phyloP scores from a whole-genome alignment of 176 grass and related monocot species.

The Bonia amplexicaulis region DNA sequence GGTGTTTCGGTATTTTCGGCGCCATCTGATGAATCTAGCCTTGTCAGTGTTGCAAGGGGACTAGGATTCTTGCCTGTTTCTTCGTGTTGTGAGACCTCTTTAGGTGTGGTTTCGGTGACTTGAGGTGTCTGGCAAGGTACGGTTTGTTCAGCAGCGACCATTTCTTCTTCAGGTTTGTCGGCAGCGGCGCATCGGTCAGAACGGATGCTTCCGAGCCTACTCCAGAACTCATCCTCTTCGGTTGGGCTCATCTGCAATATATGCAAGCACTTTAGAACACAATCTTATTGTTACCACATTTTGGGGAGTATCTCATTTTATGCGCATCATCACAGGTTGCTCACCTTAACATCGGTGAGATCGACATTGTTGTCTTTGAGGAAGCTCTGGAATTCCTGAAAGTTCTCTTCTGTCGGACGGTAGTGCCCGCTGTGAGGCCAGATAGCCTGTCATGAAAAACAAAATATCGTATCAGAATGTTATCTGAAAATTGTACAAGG shows the following conservation, averaged over 20 bases:
- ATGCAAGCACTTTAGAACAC: background rate
- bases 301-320: background rate
- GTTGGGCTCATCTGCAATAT: constrained; percentile 64
- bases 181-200: constrained; percentile 10
- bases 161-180: constrained; percentile 8
- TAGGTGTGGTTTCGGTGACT: background rate
- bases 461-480: background rate
- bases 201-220: constrained; percentile 45
- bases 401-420: constrained; percentile 84
- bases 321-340: background rate
- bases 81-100: background rate
- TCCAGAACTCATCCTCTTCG: constrained; percentile 63
- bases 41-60: background rate
- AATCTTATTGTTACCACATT: background rate
- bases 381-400: constrained; percentile 83
- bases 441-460: constrained; percentile 53
- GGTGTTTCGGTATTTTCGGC: background rate
- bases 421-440: constrained; percentile 96
- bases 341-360: constrained; percentile 85
- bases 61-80: background rate
- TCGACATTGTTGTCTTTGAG: constrained; percentile 75
- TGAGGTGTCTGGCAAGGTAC: background rate
- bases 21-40: constrained; percentile 3
- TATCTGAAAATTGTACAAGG: background rate
- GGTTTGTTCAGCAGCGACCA: background rate